Evolutionary conservation across 129 eudicot genomes (phyloP).

Genomic region (Lactuca saligna): DNA sequence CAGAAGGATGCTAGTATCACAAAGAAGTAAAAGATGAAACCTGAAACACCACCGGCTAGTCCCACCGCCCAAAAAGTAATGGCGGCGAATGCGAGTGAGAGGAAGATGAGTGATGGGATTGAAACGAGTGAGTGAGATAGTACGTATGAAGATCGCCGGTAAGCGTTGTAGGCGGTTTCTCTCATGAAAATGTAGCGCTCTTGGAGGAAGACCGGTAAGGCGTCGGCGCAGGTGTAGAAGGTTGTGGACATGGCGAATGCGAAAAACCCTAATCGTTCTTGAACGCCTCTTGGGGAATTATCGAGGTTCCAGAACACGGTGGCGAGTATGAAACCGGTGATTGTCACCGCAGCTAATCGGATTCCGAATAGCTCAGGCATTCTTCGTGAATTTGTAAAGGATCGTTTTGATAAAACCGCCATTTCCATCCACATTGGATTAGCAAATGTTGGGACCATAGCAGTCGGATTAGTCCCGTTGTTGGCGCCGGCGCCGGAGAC

Average conservation of each 20-base stretch:
- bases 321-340: slow-evolving; percentile 85
- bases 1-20: slow-evolving; percentile 81
- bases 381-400: slow-evolving; percentile 70
- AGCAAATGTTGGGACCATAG: slow-evolving; percentile 84
- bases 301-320: slow-evolving; percentile 92
- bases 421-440: slow-evolving; percentile 83
- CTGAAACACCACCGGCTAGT: slow-evolving; percentile 69
- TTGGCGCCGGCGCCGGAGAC: slow-evolving; percentile 78
- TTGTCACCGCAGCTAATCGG: slow-evolving; percentile 64
- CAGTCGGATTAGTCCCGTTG: slow-evolving; percentile 43
- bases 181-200: slow-evolving; percentile 94
- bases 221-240: slow-evolving; percentile 92
- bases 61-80: slow-evolving; percentile 86
- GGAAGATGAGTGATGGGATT: slow-evolving; percentile 60
- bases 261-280: slow-evolving; percentile 82
- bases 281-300: slow-evolving; percentile 80
- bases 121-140: slow-evolving; percentile 70
- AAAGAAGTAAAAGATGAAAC: slow-evolving; percentile 72
- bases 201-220: slow-evolving; percentile 88
- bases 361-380: slow-evolving; percentile 88
- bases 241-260: slow-evolving; percentile 98
- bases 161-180: slow-evolving; percentile 91
- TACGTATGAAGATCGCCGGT: slow-evolving; percentile 72
- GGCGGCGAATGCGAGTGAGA: slow-evolving; percentile 66
- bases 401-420: slow-evolving; percentile 56